phyloP scores from a whole-genome alignment of 2,329 filamentous ascomycete genomes.

The Ophiobolus disseminans region DNA sequence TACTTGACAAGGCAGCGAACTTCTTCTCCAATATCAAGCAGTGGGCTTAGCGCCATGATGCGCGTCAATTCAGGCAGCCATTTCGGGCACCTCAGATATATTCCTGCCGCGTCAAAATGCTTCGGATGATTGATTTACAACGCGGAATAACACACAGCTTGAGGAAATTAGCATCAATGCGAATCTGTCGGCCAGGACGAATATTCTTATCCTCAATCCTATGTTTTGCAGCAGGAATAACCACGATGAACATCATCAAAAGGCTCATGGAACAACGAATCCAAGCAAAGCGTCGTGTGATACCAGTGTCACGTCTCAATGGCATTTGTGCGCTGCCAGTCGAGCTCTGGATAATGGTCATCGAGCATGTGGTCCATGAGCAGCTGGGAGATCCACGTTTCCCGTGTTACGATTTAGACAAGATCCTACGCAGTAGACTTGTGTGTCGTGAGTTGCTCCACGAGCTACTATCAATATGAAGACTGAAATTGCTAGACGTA shows the following conservation, averaged over 20 bases:
- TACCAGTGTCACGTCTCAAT: background rate
- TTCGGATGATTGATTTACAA: too few species aligned
- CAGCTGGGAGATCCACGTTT: background rate
- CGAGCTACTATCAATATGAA: background rate
- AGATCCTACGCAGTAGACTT: background rate
- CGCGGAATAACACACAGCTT: too few species aligned
- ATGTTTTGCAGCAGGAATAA: background rate
- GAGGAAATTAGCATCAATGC: background rate
- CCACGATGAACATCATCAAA: conserved; percentile 3
- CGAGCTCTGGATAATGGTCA: conserved; percentile 9
- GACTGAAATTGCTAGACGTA: background rate
- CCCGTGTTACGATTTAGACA: background rate
- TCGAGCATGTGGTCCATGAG: background rate
- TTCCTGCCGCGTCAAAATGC: too few species aligned
- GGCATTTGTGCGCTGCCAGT: conserved; percentile 1
- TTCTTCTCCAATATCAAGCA: background rate
- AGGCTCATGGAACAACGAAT: background rate
- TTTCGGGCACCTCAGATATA: too few species aligned
- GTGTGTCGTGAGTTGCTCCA: conserved; percentile 1
- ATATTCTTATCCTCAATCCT: background rate
- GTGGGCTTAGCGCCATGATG: too few species aligned
- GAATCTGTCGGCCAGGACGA: background rate
- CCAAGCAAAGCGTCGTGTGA: background rate
- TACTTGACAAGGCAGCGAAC: too few species aligned
- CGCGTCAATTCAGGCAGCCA: conserved; percentile 4